A percentile compares a stretch with the other conserved stretches of the same genome.
phyloP scores from a whole-genome alignment of 495 filamentous ascomycete genomes.

The Gamarada debralockiae region DNA sequence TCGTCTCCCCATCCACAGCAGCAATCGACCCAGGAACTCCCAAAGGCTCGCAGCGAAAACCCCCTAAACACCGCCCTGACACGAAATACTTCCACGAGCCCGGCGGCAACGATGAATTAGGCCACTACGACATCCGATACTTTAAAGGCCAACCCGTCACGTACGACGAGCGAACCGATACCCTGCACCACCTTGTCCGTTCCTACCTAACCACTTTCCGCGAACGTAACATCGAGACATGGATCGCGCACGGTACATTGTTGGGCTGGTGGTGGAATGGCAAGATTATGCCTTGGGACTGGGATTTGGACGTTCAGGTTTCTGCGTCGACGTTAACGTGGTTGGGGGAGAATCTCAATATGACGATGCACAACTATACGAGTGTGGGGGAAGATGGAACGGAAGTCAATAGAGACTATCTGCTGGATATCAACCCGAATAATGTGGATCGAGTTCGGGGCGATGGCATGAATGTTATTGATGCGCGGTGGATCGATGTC shows the following conservation, averaged over 20 bases:
- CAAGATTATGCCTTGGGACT: slow-evolving; percentile 81
- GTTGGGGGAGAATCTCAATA: slow-evolving; percentile 62
- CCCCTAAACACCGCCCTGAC: slow-evolving; percentile 1
- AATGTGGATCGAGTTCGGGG: slow-evolving; percentile 53
- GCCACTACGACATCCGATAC: slow-evolving; percentile 72
- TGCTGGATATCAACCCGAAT: slow-evolving; percentile 78
- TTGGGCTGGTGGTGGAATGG: slow-evolving; percentile 94
- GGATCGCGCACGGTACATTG: slow-evolving; percentile 85
- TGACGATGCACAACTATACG: slow-evolving; percentile 58
- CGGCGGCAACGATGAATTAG: slow-evolving; percentile 49
- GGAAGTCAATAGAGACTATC: slow-evolving; percentile 49
- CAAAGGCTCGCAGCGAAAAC: neutral
- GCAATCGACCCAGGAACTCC: neutral
- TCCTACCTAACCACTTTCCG: slow-evolving; percentile 67
- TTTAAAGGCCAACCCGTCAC: slow-evolving; percentile 52
- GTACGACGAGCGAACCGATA: slow-evolving; percentile 59
- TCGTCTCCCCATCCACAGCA: neutral
- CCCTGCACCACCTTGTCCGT: slow-evolving; percentile 64
- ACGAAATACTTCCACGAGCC: slow-evolving; percentile 44
- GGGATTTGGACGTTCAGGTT: slow-evolving; percentile 84
- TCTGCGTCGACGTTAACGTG: slow-evolving; percentile 55
- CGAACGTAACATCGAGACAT: slow-evolving; percentile 66
- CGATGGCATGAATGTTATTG: slow-evolving; percentile 74
- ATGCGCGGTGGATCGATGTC: slow-evolving; percentile 80
- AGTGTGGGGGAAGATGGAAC: slow-evolving; percentile 21